Evolutionary conservation across 148 eudicot species (phyloP), one percentile per base, ranked within the genome.

Genomic region (Tetragonia tetragonoides): DNA sequence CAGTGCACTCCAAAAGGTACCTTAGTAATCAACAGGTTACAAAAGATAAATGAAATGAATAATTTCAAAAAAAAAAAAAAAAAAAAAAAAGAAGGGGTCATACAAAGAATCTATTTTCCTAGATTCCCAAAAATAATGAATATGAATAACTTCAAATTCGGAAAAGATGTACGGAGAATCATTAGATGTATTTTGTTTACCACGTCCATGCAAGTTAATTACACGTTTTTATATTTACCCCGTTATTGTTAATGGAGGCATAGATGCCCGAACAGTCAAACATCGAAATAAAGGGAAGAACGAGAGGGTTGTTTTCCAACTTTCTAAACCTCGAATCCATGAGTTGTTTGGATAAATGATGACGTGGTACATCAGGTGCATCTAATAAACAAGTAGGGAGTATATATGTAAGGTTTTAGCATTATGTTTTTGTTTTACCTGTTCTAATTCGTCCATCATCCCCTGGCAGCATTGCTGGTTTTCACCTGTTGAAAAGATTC

Each of bases 1-100:
- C 6, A 83, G 21, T 24, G 73, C 77, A 21, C 73, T 81, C 81
- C 84, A 81, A 72, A 57, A 23, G 4, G 68, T 81, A 16, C 84
- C 81, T 77, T 3, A n/a, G 57, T 57, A n/a, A 40, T 7, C n/a
- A 60, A 49, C 53, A 49, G 53, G 53, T 49, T 7, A 39, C 44
- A 67, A 14, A 6, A 16, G 1, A 28, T 28, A 28, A 28, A 28
- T 28, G 1, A 28, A 28, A 28, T 28, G 34, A 28, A 28, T 28
- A 28, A 28, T 28, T 28, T 28, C 34, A 28, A 28, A 4, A 14
- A 16, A 17, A 15, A 23, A 62, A 11, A 62, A 4, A 4, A 10
- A 7, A 24, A 24, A 0, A 39, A 17, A 66, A 66, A 21, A 20
- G 11, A 20, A n/a, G n/a, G 34, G 34, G 34, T 28, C 34, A 28